These are phyloP conservation scores for Hymenoscyphus scutula DNA, from an alignment of 2,329 filamentous ascomycete species.

Conservation along the genomic window DNA sequence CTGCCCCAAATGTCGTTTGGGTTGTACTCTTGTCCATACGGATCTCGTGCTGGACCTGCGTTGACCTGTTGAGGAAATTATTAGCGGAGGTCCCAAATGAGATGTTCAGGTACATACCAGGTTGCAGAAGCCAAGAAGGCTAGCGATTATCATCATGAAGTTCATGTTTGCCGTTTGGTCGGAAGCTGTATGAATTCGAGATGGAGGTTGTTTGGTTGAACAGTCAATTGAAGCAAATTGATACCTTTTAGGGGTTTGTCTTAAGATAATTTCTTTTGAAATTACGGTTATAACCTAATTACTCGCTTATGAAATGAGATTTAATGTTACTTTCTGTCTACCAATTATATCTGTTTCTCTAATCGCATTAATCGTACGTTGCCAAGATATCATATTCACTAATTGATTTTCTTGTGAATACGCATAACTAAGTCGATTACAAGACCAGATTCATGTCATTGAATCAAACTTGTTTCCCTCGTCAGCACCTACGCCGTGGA, in stretches of 20 bases:
- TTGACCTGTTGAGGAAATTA: background rate
- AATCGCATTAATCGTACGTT: too few relatives aligned
- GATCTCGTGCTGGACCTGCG: background rate
- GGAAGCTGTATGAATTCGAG: background rate
- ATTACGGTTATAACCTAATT: too few relatives aligned
- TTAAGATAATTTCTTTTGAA: too few relatives aligned
- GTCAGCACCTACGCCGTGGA: slow-evolving; percentile 5
- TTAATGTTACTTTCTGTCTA: too few relatives aligned
- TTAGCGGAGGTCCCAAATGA: background rate
- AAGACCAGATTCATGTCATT: slow-evolving; percentile 3
- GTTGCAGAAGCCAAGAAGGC: background rate
- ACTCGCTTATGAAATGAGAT: too few relatives aligned
- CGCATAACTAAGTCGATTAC: too few relatives aligned
- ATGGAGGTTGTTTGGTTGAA: too few relatives aligned
- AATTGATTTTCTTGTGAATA: too few relatives aligned
- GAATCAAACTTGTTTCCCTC: slow-evolving; percentile 9
- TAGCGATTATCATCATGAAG: background rate
- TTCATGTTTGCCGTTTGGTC: background rate
- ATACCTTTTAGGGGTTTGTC: too few relatives aligned
- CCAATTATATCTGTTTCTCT: too few relatives aligned
- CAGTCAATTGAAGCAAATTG: too few relatives aligned
- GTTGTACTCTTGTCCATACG: background rate
- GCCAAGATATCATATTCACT: too few relatives aligned
- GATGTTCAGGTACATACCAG: background rate
- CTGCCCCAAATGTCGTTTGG: background rate